Evolutionary conservation across 345 rosid species (phyloP), one percentile per base, ranked within the genome.

Genomic region (Euphorbia pulcherrima): DNA sequence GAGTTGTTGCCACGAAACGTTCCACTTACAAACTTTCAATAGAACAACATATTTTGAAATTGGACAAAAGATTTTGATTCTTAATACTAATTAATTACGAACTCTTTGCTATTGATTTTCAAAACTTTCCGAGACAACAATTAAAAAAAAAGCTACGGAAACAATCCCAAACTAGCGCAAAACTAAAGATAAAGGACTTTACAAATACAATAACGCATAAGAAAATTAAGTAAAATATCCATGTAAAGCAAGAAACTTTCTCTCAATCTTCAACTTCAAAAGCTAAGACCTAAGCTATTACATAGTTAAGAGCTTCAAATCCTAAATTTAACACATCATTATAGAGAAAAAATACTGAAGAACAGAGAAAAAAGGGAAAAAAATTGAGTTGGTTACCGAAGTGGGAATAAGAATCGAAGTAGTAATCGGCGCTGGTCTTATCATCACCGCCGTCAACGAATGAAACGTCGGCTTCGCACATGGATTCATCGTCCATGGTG

Each of bases 381-480:
- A 27, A 17, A 12, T 18, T 4, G 29, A 20, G 53, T 18, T 18
- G 72, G 35, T 50, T 84, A 94, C 99, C 99, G 65, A 94, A 94
- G 83, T 94, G 99, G 72, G 99, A 89, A 82, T 94, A 91, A 8
- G 99, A 94, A 78, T 94, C 96, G 77, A 94, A 94, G 85, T 91
- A 94, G 76, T 94, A 94, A 75, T 94, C 99, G 57, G 97, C 99
- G 72, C 99, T 94, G 72, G 99, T 94, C 67, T 82, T 81, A 20
- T 85, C 86, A 69, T 93, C 97, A 14, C 56, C 80, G 41, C 67
- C 84, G 60, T 63, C 76, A 16, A 73, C 72, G 26, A 74, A 71
- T 18, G 85, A 62, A 17, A 70, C 78, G 33, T 79, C 84, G 13
- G 82, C 77, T 57, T 78, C 86, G 53, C 66, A 73, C 86, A 88